phyloP scores from a whole-genome alignment of 164 flowering plant genomes.

The Macadamia integrifolia region DNA sequence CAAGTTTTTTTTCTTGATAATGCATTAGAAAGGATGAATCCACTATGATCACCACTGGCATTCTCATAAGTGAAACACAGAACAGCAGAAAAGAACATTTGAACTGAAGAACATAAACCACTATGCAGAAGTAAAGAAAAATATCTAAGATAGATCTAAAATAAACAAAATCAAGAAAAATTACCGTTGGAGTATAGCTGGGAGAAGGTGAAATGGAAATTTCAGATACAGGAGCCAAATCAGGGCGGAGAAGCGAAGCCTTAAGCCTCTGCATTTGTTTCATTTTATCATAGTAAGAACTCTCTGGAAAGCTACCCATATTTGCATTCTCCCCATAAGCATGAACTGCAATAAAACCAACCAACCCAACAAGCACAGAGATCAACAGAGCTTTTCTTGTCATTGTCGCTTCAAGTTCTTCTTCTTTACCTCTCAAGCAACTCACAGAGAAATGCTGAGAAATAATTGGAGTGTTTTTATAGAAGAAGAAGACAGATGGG shows the following conservation, averaged over 20 bases:
- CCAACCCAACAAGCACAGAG: slow-evolving; percentile 9
- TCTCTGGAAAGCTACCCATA: slow-evolving; percentile 3
- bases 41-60: too few relatives aligned
- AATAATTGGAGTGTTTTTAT: too few relatives aligned
- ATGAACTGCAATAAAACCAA: slow-evolving; percentile 10
- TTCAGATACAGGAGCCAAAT: slow-evolving; percentile 6
- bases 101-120: neutral
- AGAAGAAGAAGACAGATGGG: neutral
- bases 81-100: neutral
- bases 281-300: slow-evolving; percentile 16
- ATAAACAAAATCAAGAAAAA: neutral
- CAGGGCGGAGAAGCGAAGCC: slow-evolving; percentile 21
- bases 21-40: too few relatives aligned
- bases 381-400: slow-evolving; percentile 4
- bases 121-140: neutral
- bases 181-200: slow-evolving; percentile 11
- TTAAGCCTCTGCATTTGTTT: slow-evolving; percentile 25
- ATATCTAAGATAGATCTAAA: neutral
- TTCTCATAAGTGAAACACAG: neutral
- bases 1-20: too few relatives aligned
- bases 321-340: slow-evolving; percentile 18
- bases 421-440: neutral
- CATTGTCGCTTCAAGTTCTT: slow-evolving; percentile 10
- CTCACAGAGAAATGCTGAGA: neutral
- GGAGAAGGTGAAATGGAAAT: slow-evolving; percentile 11